A percentile compares a stretch with the other conserved stretches of the same genome.
phyloP scores from a whole-genome alignment of 768 basidiomycete species.

The Panaeolus papilionaceus region DNA sequence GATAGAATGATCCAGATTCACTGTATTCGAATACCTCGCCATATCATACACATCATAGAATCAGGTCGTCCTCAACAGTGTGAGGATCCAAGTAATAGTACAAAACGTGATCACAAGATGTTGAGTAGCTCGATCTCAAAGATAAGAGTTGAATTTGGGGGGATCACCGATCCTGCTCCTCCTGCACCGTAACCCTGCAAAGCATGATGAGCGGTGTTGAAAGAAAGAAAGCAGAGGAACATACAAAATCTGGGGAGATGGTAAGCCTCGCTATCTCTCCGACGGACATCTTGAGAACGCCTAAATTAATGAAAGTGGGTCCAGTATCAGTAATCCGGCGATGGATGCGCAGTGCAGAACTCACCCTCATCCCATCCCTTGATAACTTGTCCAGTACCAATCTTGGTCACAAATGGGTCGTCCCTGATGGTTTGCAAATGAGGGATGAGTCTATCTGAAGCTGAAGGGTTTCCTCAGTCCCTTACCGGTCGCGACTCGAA shows the following conservation, averaged over 20 bases:
- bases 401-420: slow-evolving; percentile 66
- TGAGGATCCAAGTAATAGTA: background rate
- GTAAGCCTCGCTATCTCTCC: slow-evolving; percentile 76
- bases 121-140: slow-evolving; percentile 87
- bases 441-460: background rate
- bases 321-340: background rate
- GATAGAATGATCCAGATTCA: background rate
- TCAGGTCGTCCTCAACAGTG: background rate
- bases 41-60: background rate
- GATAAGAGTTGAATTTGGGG: slow-evolving; percentile 71
- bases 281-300: slow-evolving; percentile 62
- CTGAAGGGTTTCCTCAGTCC: slow-evolving; percentile 19
- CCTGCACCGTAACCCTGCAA: slow-evolving; percentile 72
- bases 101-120: slow-evolving; percentile 44
- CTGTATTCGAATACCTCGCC: slow-evolving; percentile 3
- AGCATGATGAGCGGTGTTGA: slow-evolving; percentile 14
- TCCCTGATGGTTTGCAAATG: slow-evolving; percentile 42
- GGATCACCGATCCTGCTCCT: slow-evolving; percentile 85
- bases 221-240: slow-evolving; percentile 29
- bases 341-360: slow-evolving; percentile 24
- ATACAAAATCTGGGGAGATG: slow-evolving; percentile 78
- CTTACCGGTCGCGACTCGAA: slow-evolving; percentile 80
- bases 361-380: slow-evolving; percentile 90
- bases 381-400: slow-evolving; percentile 85
- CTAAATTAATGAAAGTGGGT: slow-evolving; percentile 45